Evolutionary conservation across 2,329 filamentous ascomycete genomes (phyloP).

Genomic region (Hypoxylon sp.): DNA sequence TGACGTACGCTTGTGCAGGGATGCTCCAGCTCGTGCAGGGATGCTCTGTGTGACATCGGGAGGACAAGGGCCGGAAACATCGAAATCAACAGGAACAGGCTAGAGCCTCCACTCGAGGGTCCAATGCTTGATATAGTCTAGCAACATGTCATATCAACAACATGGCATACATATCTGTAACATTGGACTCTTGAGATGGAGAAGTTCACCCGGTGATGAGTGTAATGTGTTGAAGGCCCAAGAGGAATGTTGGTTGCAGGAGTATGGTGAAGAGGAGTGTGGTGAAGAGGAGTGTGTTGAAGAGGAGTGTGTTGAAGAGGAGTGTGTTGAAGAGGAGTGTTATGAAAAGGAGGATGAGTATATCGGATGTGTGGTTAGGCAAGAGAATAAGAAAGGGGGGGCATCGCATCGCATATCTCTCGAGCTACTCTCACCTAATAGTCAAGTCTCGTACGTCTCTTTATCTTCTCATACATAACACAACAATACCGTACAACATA

Average conservation of each 20-base stretch:
- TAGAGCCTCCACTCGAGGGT: not conserved
- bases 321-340: no score
- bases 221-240: not conserved
- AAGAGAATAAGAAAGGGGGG: not conserved
- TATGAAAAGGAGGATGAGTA: no score
- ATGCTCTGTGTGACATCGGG: slow-evolving; percentile 19
- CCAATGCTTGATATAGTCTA: not conserved
- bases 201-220: not conserved
- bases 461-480: not conserved
- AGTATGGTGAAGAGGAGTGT: no score
- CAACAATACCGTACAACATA: not conserved
- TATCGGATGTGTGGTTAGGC: no score
- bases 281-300: no score
- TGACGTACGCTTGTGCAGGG: slow-evolving; percentile 34
- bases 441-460: not conserved
- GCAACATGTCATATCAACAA: not conserved
- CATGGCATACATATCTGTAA: not conserved
- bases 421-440: not conserved
- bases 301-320: no score
- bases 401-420: not conserved
- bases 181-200: not conserved
- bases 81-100: slow-evolving; percentile 30
- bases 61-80: slow-evolving; percentile 21
- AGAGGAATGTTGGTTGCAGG: no score
- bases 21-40: slow-evolving; percentile 22